Evolutionary conservation across 805 yeast genomes (phyloP).

Genomic region (Starmerella lactis-condensi): DNA sequence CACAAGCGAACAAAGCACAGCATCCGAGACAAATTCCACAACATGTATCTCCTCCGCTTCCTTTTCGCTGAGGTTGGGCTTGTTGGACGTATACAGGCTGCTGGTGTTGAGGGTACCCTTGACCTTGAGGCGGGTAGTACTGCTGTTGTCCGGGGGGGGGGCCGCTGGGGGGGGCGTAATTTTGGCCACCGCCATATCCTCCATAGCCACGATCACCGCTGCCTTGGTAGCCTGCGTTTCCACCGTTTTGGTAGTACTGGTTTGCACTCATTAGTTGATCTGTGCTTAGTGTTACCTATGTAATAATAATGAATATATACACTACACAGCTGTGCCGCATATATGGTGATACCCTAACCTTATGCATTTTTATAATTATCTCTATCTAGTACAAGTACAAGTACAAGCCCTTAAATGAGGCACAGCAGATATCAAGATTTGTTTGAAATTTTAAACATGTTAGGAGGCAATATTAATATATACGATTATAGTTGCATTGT

Average conservation of each 20-base stretch:
- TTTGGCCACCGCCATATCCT: constrained; percentile 10
- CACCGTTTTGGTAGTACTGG: constrained; percentile 12
- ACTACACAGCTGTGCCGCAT: no score
- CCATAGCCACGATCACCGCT: constrained; percentile 6
- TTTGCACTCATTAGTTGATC: constrained; percentile 11
- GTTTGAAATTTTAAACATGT: no score
- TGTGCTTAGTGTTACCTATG: no score
- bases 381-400: no score
- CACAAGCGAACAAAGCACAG: constrained; percentile 15
- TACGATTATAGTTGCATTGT: no score
- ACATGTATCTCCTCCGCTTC: constrained; percentile 17
- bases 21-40: constrained; percentile 17
- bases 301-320: no score
- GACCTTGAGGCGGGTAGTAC: constrained; percentile 14
- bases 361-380: no score
- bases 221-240: constrained; percentile 7
- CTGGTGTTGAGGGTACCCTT: constrained; percentile 17
- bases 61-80: constrained; percentile 17
- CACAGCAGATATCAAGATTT: no score
- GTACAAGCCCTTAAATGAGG: no score
- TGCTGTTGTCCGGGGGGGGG: constrained; percentile 17
- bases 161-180: constrained; percentile 7
- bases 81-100: constrained; percentile 25
- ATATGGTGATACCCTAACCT: no score
- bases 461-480: no score